phyloP scores from a whole-genome alignment of 441 rosid genomes.

The Gossypium davidsonii region DNA sequence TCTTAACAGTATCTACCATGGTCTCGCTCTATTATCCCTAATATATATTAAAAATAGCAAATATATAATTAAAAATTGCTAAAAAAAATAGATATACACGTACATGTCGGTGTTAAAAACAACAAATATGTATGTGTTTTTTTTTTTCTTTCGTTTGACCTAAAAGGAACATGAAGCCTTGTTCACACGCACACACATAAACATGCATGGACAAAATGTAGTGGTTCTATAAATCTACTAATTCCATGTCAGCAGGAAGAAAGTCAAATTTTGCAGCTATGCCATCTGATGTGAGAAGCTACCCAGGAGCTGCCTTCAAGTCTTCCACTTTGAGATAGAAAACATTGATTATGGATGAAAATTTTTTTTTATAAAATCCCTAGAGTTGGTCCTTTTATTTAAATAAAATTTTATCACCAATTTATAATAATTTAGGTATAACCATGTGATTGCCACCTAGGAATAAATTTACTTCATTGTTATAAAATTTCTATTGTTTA shows the following conservation, averaged over 20 bases:
- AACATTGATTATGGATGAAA: not conserved
- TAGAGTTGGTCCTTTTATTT: not conserved
- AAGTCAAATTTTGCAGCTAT: not conserved
- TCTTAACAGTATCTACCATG: no score
- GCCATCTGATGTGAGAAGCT: not conserved
- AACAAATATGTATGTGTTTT: no score
- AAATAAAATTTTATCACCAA: not conserved
- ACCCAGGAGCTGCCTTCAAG: not conserved
- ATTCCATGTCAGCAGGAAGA: not conserved
- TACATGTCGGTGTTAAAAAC: no score
- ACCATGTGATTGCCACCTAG: no score
- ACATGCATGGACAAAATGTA: not conserved
- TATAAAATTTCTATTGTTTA: no score
- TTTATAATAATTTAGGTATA: no score
- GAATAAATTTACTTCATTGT: no score
- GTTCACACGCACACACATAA: not conserved
- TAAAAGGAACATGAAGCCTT: not conserved
- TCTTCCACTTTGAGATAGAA: not conserved
- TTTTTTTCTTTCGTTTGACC: not conserved
- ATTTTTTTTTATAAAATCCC: not conserved
- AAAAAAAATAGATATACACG: no score
- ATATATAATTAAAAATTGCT: no score
- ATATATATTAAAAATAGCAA: no score
- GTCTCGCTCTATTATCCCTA: no score
- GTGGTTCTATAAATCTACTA: not conserved